Evolutionary conservation across 2,329 filamentous ascomycete genomes (phyloP), one percentile per base, ranked within the genome.

Genomic region (Dactylonectria macrodidyma): DNA sequence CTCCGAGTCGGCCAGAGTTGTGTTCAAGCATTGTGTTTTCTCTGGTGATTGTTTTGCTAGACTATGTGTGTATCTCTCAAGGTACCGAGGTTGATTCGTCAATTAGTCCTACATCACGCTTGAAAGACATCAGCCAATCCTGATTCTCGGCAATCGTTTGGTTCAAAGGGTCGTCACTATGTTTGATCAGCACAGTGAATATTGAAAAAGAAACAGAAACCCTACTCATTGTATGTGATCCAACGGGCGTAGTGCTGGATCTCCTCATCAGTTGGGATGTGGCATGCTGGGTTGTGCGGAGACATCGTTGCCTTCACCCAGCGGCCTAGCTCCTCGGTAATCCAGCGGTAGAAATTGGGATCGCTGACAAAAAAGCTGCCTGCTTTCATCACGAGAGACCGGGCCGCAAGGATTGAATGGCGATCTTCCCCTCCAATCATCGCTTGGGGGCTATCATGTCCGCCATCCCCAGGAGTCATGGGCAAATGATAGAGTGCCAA

Each of bases 221-320:
- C 68, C 47, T 58, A 72, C 70, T 72, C 70, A 26, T 69, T 69
- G 44, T 66, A 72, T 2, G 57, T 56, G 19, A 69, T 62, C 66
- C 65, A 68, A 6, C 70, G 62, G 26, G 70, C 70, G 26, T 72
- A 69, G 38, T 72, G 70, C 59, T 72, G 70, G 6, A 72, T 66
- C 46, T 72, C 68, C 9, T 54, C 36, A 24, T 72, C 70, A 2
- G 66, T 44, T 2, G 68, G 70, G 22, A 71, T 51, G 22, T 72
- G 70, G 14, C 57, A 63, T 12, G 56, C 62, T n/a, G 68, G 70
- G 22, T 72, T 71, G 26, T 68, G 62, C 2, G 68, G 66, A 10
- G 70, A 72, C 70, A 72, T 72, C 5, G 70, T 72, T 2, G 66
- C 68, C 3, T 46, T 33, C 16, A 69, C 68, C 68, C 68, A 72